These are phyloP conservation scores for Candida nanaspora DNA, from an alignment of 805 yeast genomes.

Conservation along the genomic window DNA sequence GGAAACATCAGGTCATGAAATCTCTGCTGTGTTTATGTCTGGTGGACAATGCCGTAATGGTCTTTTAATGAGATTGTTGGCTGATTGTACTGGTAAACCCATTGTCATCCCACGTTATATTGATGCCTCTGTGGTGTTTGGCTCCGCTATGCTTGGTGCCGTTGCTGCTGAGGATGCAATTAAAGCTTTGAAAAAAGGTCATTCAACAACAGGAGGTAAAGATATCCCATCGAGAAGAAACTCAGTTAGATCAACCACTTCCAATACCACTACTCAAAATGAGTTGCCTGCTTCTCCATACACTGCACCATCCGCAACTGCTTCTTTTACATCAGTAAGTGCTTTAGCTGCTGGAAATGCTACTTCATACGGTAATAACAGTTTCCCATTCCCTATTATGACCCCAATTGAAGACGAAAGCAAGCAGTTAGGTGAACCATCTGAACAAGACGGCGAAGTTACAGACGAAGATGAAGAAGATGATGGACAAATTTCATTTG, in stretches of 20 bases:
- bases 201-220: constrained; percentile 15
- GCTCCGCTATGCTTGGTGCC: constrained; percentile 92
- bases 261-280: not conserved
- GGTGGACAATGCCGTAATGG: constrained; percentile 98
- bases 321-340: constrained; percentile 51
- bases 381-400: constrained; percentile 44
- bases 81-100: constrained; percentile 89
- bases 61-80: constrained; percentile 78
- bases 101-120: constrained; percentile 89
- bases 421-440: constrained; percentile 23
- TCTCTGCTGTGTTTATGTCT: constrained; percentile 75
- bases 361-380: constrained; percentile 20
- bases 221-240: constrained; percentile 11
- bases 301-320: constrained; percentile 77
- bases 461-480: constrained; percentile 41
- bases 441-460: constrained; percentile 14
- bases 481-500: constrained; percentile 49
- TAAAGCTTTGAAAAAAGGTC: constrained; percentile 20
- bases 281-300: constrained; percentile 53
- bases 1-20: constrained; percentile 71
- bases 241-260: constrained; percentile 9
- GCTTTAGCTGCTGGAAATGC: constrained; percentile 35
- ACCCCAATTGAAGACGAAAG: constrained; percentile 29
- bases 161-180: constrained; percentile 73
- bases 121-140: constrained; percentile 96